Evolutionary conservation across 768 basidiomycete species (phyloP), one percentile per base, ranked within the genome.

Genomic region (Thelephora ganbajun): DNA sequence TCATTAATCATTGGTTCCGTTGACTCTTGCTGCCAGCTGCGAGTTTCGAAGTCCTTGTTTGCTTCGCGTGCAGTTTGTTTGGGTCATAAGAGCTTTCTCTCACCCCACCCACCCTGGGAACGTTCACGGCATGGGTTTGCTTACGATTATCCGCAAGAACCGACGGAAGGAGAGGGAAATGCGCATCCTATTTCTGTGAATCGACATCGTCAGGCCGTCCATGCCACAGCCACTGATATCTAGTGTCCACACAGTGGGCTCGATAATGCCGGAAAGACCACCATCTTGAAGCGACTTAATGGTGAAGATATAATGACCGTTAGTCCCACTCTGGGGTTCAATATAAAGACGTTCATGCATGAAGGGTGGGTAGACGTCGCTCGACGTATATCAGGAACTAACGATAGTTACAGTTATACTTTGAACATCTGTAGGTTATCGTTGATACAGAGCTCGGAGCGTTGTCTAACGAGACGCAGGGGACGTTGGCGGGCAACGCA

Each of bases 181-280:
- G 87, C 78, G 94, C 30, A 74, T 98, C 47, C 72, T 99, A 43
- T 98, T 98, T 66, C 79, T 94, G 89, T 87, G 26, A 30, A 4
- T 30, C 26, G 4, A 62, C 51, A 46, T 46, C 42, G 4, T 13
- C 19, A n/a, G 30, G 35, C 4, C 11, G 13, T 11, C 35, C 5
- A 30, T 18, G 16, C 2, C 33, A 33, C 7, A 30, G 12, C 51
- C 46, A 14, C 53, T 20, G 23, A 13, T 41, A 46, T 7, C 26
- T 39, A n/a, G 5, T 18, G 30, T 19, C 30, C 39, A 48, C 50
- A 33, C 60, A 98, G 94, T 39, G 94, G 96, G 7, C 78, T 99
- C 13, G 96, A 98, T 63, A 98, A 99, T 60, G 96, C 94, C 1
- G 96, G 96, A 46, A 98, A 99, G 71, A 98, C 96, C 1, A 99